Percentiles rank a stretch among this genome's conserved stretches.
phyloP scores from a whole-genome alignment of 2,329 filamentous ascomycete species.

The Harringtonia aguacate region DNA sequence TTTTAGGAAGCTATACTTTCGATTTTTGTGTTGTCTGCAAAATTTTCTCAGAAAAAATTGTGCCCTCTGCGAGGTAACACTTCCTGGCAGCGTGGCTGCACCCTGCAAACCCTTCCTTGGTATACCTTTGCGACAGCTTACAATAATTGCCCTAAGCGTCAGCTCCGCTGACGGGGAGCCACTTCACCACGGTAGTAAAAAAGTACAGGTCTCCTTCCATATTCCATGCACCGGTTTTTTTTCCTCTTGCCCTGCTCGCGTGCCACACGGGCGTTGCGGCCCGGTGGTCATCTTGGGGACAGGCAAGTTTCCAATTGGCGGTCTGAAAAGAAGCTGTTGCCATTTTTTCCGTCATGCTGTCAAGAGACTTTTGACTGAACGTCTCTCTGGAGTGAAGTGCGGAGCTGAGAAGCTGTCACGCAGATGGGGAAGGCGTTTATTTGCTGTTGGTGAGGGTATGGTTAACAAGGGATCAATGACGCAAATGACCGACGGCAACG shows the following conservation, averaged over 20 bases:
- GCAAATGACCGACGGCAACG: not conserved
- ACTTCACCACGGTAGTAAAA: not conserved
- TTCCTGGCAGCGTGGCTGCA: conserved; percentile 2
- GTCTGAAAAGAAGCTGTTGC: not conserved
- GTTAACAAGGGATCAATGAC: not conserved
- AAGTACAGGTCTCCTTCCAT: not conserved
- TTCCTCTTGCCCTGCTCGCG: not conserved
- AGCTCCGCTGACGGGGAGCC: not conserved
- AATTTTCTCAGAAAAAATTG: not conserved
- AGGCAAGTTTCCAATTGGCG: not conserved
- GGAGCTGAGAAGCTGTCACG: conserved; percentile 3
- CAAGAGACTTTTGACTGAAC: not conserved
- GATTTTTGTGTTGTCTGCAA: conserved; percentile 2
- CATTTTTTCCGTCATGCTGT: not conserved
- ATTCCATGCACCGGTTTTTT: not conserved
- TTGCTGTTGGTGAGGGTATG: not conserved
- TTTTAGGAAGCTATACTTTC: not conserved
- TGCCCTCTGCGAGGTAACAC: conserved; percentile 1
- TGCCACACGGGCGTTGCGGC: no score
- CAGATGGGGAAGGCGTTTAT: conserved; percentile 6
- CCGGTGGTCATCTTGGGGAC: no score
- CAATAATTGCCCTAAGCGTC: conserved; percentile 1
- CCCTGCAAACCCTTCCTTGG: not conserved
- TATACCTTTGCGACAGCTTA: not conserved
- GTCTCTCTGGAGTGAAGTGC: conserved; percentile 3